A percentile compares a stretch with the other conserved stretches of the same genome.
Evolutionary conservation across 2,329 filamentous ascomycete species (phyloP).

Genomic region (Ampelomyces quisqualis): DNA sequence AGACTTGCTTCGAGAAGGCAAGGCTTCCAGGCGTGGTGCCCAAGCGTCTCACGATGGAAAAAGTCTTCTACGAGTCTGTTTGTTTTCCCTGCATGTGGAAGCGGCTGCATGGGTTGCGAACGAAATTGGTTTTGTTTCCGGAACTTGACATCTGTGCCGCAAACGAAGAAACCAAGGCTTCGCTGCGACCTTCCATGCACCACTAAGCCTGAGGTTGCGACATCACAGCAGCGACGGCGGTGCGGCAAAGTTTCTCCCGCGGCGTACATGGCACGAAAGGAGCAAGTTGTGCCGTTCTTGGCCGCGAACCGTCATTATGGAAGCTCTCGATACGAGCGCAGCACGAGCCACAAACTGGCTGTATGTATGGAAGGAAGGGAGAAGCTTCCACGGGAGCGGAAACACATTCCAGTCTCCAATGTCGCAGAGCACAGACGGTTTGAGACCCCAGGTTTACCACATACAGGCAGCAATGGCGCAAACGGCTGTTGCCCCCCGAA

Average conservation of each 20-base stretch:
- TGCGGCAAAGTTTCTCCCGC: constrained; percentile 3
- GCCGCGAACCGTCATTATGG: constrained; percentile 1
- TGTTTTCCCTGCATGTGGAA: constrained; percentile 3
- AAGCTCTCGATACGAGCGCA: constrained; percentile 7
- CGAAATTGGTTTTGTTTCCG: neutral
- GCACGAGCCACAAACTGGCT: neutral
- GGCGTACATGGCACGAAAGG: no score
- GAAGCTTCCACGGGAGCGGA: constrained; percentile 13
- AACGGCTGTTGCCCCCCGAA: no score
- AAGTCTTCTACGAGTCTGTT: neutral
- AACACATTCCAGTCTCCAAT: no score
- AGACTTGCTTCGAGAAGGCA: neutral
- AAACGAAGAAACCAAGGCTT: constrained; percentile 6
- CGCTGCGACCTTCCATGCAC: constrained; percentile 14
- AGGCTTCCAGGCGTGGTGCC: constrained; percentile 1
- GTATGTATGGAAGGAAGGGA: constrained; percentile 15
- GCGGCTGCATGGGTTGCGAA: neutral
- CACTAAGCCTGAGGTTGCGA: neutral
- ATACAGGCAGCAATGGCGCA: no score
- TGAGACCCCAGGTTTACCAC: constrained; percentile 17
- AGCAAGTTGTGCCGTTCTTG: constrained; percentile 1
- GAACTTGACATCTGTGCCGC: constrained; percentile 1
- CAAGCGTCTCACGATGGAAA: constrained; percentile 1
- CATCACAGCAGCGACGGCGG: neutral
- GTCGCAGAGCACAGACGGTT: constrained; percentile 13